These are phyloP conservation scores for Austroboletus rostrupii DNA, from an alignment of 1,284 basidiomycete species.

Conservation along the genomic window DNA sequence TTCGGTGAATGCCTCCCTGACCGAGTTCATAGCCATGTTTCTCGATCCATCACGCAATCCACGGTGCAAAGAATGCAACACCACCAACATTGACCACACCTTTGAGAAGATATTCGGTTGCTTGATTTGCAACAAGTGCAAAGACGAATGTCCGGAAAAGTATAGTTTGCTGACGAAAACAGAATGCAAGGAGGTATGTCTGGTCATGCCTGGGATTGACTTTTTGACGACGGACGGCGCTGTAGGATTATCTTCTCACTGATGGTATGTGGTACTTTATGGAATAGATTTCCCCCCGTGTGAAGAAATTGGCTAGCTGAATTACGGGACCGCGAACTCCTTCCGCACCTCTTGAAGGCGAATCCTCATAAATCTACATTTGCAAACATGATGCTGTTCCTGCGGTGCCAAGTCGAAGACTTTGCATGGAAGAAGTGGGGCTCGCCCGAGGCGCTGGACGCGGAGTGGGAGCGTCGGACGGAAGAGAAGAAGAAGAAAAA, in stretches of 20 bases:
- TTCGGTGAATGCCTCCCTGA: not conserved
- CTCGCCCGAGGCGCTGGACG: conserved; percentile 85
- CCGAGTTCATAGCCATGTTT: conserved; percentile 53
- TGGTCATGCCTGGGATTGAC: not conserved
- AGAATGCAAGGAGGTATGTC: conserved; percentile 87
- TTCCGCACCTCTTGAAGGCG: conserved; percentile 92
- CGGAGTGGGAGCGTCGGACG: conserved; percentile 79
- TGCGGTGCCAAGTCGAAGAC: conserved; percentile 90
- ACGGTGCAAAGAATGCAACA: conserved; percentile 78
- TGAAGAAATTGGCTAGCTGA: conserved; percentile 57
- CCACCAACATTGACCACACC: conserved; percentile 81
- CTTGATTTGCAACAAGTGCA: conserved; percentile 85
- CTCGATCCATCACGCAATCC: conserved; percentile 71
- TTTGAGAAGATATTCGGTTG: conserved; percentile 80
- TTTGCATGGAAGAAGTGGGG: conserved; percentile 99
- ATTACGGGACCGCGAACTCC: conserved; percentile 84
- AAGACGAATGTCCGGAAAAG: conserved; percentile 84
- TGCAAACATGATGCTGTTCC: conserved; percentile 99
- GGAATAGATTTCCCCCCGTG: not conserved
- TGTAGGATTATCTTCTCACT: conserved; percentile 84
- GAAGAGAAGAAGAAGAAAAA: conserved; percentile 88
- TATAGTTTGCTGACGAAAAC: conserved; percentile 98
- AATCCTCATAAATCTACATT: conserved; percentile 98
- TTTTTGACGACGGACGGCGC: conserved; percentile 4
- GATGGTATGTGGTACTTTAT: conserved; percentile 54